These are phyloP conservation scores for Leishmania major DNA, from an alignment of 208 protist species.

Conservation along the genomic window DNA sequence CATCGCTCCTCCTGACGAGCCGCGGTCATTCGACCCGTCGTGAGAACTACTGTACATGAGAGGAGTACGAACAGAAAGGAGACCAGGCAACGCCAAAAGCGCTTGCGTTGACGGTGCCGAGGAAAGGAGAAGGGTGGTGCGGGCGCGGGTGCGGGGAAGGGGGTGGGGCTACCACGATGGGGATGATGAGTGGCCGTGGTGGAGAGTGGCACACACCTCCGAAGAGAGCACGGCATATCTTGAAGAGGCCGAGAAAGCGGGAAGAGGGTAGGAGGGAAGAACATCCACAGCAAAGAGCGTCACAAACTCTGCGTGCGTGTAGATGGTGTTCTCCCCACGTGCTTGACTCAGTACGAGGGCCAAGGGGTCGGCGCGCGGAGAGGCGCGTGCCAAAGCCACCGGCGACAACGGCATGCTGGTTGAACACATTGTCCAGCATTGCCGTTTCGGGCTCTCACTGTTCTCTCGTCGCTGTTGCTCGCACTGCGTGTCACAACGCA, in stretches of 20 bases:
- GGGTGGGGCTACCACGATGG: not conserved
- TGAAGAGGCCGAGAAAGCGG: not conserved
- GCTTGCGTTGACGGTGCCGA: not conserved
- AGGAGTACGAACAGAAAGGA: not conserved
- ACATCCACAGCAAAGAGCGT: not conserved
- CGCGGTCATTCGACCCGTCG: not conserved
- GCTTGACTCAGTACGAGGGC: not conserved
- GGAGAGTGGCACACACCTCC: not conserved
- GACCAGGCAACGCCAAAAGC: not conserved
- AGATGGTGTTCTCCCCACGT: not conserved
- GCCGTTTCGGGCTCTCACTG: not conserved
- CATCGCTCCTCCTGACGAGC: not conserved
- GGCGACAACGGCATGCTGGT: not conserved
- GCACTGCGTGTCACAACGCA: not conserved
- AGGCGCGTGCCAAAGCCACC: not conserved
- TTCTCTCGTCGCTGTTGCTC: not conserved
- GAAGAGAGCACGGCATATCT: not conserved
- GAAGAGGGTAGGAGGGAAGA: not conserved
- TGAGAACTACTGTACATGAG: constrained; percentile 3
- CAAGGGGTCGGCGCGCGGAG: not conserved
- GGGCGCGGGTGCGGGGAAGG: not conserved
- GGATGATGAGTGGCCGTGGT: not conserved
- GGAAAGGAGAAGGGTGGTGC: not conserved
- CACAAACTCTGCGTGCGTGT: not conserved
- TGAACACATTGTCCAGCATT: no score